These are phyloP conservation scores for Anthracocystis panici-leucophaei DNA, from an alignment of 1,284 basidiomycete genomes.

Conservation along the genomic window DNA sequence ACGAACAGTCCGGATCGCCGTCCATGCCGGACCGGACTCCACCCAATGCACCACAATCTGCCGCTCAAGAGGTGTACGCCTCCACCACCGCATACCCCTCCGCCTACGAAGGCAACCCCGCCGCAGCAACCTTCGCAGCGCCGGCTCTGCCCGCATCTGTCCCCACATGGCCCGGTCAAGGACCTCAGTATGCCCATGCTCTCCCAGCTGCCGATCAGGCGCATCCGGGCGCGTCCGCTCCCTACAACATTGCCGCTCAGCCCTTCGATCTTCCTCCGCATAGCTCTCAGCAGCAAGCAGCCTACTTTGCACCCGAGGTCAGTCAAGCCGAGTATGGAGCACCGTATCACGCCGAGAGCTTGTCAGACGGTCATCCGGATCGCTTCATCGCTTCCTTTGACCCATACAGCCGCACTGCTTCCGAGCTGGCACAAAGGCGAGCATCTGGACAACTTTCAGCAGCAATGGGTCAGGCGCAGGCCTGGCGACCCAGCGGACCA, in stretches of 20 bases:
- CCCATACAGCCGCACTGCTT: slow-evolving; percentile 12
- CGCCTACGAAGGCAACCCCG: slow-evolving; percentile 5
- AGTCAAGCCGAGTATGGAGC: slow-evolving; percentile 11
- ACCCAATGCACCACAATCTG: neutral
- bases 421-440: slow-evolving; percentile 15
- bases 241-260: slow-evolving; percentile 10
- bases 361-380: slow-evolving; percentile 24
- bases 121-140: slow-evolving; percentile 16
- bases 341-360: slow-evolving; percentile 10
- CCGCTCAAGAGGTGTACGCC: slow-evolving; percentile 16
- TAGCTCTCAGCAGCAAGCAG: slow-evolving; percentile 16
- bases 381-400: slow-evolving; percentile 30
- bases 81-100: slow-evolving; percentile 12
- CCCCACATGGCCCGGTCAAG: slow-evolving; percentile 21
- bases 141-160: slow-evolving; percentile 10
- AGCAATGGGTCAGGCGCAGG: slow-evolving; percentile 8
- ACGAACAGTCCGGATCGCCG: slow-evolving; percentile 24
- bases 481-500: slow-evolving; percentile 29
- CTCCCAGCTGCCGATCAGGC: slow-evolving; percentile 13
- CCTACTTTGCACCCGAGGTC: slow-evolving; percentile 24
- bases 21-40: slow-evolving; percentile 4
- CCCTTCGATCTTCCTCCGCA: slow-evolving; percentile 25
- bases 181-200: slow-evolving; percentile 24
- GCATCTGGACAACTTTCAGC: slow-evolving; percentile 20
- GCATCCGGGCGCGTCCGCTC: slow-evolving; percentile 4